phyloP scores from a whole-genome alignment of 768 basidiomycete genomes.

The Tricholoma bakamatsutake region DNA sequence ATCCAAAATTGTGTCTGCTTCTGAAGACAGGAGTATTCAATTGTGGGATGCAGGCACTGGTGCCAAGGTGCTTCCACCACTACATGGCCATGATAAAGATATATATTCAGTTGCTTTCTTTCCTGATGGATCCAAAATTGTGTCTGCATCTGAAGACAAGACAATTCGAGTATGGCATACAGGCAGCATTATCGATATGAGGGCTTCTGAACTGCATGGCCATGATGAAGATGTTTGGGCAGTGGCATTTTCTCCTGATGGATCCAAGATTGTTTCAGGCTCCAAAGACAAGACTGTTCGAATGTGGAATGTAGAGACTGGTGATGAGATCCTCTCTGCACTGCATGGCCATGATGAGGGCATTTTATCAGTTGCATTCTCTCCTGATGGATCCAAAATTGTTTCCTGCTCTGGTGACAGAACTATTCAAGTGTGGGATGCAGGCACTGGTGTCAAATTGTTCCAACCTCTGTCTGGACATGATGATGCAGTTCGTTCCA shows the following conservation, averaged over 20 bases:
- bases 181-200: no score
- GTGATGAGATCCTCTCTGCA: not conserved
- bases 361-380: not conserved
- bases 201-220: no score
- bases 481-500: not conserved
- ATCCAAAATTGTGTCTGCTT: not conserved
- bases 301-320: conserved; percentile 2
- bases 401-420: not conserved
- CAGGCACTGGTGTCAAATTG: no score
- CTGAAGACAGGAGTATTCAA: not conserved
- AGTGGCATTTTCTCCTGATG: conserved; percentile 6
- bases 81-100: not conserved
- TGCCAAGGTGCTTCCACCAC: not conserved
- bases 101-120: no score
- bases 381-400: not conserved
- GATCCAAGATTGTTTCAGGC: conserved; percentile 1
- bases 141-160: no score
- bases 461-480: no score
- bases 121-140: no score
- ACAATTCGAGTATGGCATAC: no score
- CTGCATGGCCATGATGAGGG: not conserved
- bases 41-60: conserved; percentile 2
- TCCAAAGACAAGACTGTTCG: conserved; percentile 1
- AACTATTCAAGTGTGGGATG: conserved; percentile 9
- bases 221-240: not conserved